Percentiles rank a stretch among this genome's conserved stretches.
These are phyloP conservation scores for Neofusicoccum kwambonambiense DNA, from an alignment of 2,329 filamentous ascomycete genomes.

Conservation along the genomic window DNA sequence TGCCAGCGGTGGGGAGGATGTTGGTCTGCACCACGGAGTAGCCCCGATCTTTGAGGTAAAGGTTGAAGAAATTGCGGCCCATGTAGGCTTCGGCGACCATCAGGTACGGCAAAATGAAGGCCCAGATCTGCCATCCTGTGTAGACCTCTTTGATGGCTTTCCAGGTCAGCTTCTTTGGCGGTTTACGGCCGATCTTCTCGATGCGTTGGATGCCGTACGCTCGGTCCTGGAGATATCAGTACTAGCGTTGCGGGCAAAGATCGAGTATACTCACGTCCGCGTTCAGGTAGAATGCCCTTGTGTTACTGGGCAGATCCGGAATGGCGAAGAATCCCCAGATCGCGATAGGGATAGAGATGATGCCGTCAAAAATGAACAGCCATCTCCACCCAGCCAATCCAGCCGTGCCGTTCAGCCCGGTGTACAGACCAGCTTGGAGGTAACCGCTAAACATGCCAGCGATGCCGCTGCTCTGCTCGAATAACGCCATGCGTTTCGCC, in stretches of 20 bases:
- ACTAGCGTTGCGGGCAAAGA: background rate
- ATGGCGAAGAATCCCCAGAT: conserved; percentile 30
- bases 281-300: conserved; percentile 24
- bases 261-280: conserved; percentile 17
- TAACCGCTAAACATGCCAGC: conserved; percentile 33
- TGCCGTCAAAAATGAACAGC: conserved; percentile 32
- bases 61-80: conserved; percentile 1
- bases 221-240: background rate
- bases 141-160: conserved; percentile 4
- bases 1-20: conserved; percentile 9
- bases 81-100: conserved; percentile 8
- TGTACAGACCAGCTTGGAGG: conserved; percentile 35
- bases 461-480: conserved; percentile 28
- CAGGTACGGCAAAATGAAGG: conserved; percentile 5
- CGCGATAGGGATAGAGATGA: conserved; percentile 31
- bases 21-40: conserved; percentile 12
- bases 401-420: conserved; percentile 24
- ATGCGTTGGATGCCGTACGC: conserved; percentile 8
- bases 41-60: conserved; percentile 12
- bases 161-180: conserved; percentile 10
- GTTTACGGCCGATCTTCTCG: conserved; percentile 5
- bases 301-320: conserved; percentile 29
- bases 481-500: conserved; percentile 32
- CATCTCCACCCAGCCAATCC: conserved; percentile 31
- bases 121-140: conserved; percentile 11